Conservation (phyloP, 352 stramenopile genomes). For the Blastocystis sp. region DNA sequence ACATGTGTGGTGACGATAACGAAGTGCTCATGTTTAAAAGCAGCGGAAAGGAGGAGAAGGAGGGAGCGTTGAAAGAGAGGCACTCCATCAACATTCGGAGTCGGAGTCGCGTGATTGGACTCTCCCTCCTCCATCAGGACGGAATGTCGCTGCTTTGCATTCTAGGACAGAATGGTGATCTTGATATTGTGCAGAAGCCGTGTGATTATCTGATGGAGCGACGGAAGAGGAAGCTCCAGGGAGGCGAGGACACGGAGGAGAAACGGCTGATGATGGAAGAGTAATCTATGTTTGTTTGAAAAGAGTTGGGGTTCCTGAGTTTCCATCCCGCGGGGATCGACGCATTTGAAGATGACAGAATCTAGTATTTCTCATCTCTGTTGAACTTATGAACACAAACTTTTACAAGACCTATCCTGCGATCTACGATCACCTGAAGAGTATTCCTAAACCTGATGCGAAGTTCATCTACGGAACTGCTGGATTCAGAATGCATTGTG, state of each 20-base stretch:
- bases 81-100: slow-evolving; percentile 33
- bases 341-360: too few relatives aligned
- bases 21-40: slow-evolving; percentile 25
- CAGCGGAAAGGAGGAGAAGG: slow-evolving; percentile 35
- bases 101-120: slow-evolving; percentile 22
- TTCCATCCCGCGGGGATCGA: too few relatives aligned
- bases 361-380: too few relatives aligned
- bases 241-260: neutral
- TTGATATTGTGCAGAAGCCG: neutral
- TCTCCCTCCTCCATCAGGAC: neutral
- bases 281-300: slow-evolving; percentile 4
- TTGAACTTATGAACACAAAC: slow-evolving; percentile 25
- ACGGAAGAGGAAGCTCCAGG: neutral
- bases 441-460: slow-evolving; percentile 14
- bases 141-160: neutral
- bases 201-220: neutral
- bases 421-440: slow-evolving; percentile 29
- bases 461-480: slow-evolving; percentile 55
- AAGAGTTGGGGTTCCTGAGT: neutral
- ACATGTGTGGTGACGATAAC: slow-evolving; percentile 46
- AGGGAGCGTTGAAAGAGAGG: neutral
- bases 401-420: slow-evolving; percentile 23
- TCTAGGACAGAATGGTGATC: slow-evolving; percentile 39
- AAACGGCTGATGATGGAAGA: slow-evolving; percentile 15
- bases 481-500: slow-evolving; percentile 45